A percentile compares a stretch with the other conserved stretches of the same genome.
Evolutionary conservation across 306 rosid genomes (phyloP).

Genomic region (Trifolium dubium): DNA sequence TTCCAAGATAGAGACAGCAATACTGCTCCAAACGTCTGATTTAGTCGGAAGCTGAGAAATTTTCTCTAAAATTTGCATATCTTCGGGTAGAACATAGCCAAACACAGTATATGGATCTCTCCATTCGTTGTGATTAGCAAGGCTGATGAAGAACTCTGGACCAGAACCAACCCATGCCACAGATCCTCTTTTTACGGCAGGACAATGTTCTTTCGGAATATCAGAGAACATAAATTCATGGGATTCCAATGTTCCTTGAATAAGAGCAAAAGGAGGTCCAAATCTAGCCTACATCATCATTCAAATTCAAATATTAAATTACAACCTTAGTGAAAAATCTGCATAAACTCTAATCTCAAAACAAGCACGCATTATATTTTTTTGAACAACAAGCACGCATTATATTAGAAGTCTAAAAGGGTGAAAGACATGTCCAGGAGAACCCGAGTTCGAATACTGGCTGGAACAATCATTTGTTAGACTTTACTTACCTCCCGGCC

Average conservation of each 20-base stretch:
- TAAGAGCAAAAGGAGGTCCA: conserved; percentile 59
- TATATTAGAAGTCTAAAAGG: background rate
- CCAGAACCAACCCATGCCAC: conserved; percentile 88
- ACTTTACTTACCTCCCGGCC: no score
- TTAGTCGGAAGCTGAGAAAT: conserved; percentile 64
- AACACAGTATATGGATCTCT: conserved; percentile 64
- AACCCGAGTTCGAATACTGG: no score
- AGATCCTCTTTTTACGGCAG: conserved; percentile 65
- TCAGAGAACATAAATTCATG: conserved; percentile 44
- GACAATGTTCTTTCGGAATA: conserved; percentile 55
- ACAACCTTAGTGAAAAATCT: background rate
- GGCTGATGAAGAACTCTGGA: conserved; percentile 81
- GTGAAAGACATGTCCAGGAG: background rate
- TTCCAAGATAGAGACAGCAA: conserved; percentile 65
- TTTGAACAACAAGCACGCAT: background rate
- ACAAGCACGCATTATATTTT: background rate
- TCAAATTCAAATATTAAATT: conserved; percentile 34
- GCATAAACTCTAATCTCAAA: background rate
- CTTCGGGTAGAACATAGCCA: conserved; percentile 69
- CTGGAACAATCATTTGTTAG: no score
- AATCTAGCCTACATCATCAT: conserved; percentile 47
- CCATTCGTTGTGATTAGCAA: conserved; percentile 80
- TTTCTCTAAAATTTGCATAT: conserved; percentile 67
- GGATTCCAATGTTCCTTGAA: conserved; percentile 61
- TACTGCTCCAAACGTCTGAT: conserved; percentile 57